A percentile compares a stretch with the other conserved stretches of the same genome.
Evolutionary conservation across 805 yeast genomes (phyloP).

Genomic region (Candida awuae): DNA sequence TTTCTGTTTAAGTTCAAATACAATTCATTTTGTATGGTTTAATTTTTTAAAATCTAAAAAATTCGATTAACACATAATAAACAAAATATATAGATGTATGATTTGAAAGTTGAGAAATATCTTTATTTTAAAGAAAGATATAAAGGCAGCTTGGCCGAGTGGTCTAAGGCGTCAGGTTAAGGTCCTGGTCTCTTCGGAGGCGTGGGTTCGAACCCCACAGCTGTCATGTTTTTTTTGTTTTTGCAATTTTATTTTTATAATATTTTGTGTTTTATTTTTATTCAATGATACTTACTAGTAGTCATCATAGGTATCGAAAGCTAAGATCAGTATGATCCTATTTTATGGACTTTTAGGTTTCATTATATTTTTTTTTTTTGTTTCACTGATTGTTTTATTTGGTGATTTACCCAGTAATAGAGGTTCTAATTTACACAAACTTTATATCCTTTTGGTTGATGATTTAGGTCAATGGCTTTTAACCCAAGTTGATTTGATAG

Average conservation of each 20-base stretch:
- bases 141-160: constrained; percentile 37
- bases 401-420: constrained; percentile 40
- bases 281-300: background rate
- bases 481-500: constrained; percentile 14
- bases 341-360: background rate
- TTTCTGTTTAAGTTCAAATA: too few species aligned
- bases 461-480: constrained; percentile 1
- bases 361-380: constrained; percentile 8
- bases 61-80: too few species aligned
- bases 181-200: constrained; percentile 79
- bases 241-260: background rate
- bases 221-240: constrained; percentile 41
- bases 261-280: background rate
- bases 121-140: background rate
- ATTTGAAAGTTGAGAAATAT: too few species aligned
- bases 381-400: constrained; percentile 32
- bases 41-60: too few species aligned
- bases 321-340: background rate
- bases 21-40: too few species aligned
- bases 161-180: constrained; percentile 37
- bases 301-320: background rate
- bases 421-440: constrained; percentile 28
- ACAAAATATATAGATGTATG: too few species aligned
- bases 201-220: constrained; percentile 85
- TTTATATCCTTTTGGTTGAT: constrained; percentile 12